phyloP scores from a whole-genome alignment of 768 basidiomycete genomes.

The Amylocystis lapponica region DNA sequence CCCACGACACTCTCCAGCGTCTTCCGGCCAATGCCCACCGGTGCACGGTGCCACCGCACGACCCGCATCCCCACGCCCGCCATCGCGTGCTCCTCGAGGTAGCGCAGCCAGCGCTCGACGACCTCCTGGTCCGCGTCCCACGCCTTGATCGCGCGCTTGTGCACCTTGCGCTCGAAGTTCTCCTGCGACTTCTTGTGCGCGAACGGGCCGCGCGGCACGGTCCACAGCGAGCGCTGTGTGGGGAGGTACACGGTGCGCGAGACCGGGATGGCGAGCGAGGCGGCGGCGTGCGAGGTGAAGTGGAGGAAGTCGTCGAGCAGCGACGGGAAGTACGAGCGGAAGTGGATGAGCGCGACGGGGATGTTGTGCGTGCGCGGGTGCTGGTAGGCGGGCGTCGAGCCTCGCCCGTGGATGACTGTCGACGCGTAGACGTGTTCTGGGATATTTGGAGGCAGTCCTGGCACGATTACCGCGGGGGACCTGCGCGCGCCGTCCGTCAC shows the following conservation, averaged over 20 bases:
- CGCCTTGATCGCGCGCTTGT: conserved; percentile 84
- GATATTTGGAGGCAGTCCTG: neutral
- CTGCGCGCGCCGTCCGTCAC: conserved; percentile 1
- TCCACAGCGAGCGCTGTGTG: conserved; percentile 74
- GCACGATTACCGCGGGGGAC: neutral
- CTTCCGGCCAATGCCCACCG: conserved; percentile 44
- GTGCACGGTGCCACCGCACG: conserved; percentile 67
- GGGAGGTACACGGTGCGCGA: conserved; percentile 64
- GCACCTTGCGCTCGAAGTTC: conserved; percentile 84
- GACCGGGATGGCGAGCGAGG: conserved; percentile 77
- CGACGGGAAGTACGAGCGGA: conserved; percentile 67
- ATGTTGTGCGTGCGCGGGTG: conserved; percentile 61
- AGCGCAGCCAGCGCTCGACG: conserved; percentile 74
- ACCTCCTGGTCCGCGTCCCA: conserved; percentile 83
- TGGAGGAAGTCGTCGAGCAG: conserved; percentile 76
- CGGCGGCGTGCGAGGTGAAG: conserved; percentile 79
- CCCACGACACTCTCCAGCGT: conserved; percentile 31
- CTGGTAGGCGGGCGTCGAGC: conserved; percentile 44
- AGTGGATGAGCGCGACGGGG: conserved; percentile 78
- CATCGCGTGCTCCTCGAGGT: conserved; percentile 68
- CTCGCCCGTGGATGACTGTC: conserved; percentile 57
- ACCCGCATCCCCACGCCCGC: conserved; percentile 86
- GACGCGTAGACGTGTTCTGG: conserved; percentile 42
- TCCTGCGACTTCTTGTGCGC: conserved; percentile 92
- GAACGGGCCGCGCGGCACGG: conserved; percentile 82